These are phyloP conservation scores for Fusarium sterilihyphosum DNA, from an alignment of 2,329 filamentous ascomycete species.

Conservation along the genomic window DNA sequence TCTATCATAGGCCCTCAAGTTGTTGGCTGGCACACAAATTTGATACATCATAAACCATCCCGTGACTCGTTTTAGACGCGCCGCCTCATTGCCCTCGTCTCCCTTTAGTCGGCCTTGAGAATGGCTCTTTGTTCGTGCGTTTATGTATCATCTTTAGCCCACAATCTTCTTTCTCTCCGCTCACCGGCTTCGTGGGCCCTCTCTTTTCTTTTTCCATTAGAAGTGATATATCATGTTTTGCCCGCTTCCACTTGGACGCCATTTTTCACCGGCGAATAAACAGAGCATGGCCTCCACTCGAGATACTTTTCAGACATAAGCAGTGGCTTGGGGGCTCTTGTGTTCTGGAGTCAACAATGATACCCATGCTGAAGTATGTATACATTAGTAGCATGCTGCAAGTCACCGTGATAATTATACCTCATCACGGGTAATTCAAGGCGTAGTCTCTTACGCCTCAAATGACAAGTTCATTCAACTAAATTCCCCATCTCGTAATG, in stretches of 20 bases:
- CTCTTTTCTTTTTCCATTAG: constrained; percentile 1
- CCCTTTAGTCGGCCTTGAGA: constrained; percentile 1
- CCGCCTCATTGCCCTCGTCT: neutral
- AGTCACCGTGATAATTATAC: neutral
- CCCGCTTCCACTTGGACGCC: neutral
- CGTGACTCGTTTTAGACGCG: constrained; percentile 23
- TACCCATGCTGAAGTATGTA: neutral
- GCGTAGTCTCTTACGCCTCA: neutral
- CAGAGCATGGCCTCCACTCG: constrained; percentile 2
- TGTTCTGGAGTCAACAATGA: neutral
- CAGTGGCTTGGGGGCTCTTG: neutral
- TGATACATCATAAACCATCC: constrained; percentile 33
- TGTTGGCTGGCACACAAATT: constrained; percentile 9
- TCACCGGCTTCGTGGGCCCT: constrained; percentile 18
- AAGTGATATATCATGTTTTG: constrained; percentile 31
- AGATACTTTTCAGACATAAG: constrained; percentile 9
- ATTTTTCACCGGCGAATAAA: constrained; percentile 14
- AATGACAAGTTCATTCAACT: neutral
- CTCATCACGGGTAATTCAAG: neutral
- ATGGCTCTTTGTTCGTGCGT: neutral
- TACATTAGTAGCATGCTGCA: neutral
- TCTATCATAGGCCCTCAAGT: neutral
- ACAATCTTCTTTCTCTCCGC: neutral
- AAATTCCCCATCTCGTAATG: neutral
- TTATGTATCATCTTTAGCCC: neutral